phyloP scores from a whole-genome alignment of 768 basidiomycete species.

The Pulveroboletus sp. region DNA sequence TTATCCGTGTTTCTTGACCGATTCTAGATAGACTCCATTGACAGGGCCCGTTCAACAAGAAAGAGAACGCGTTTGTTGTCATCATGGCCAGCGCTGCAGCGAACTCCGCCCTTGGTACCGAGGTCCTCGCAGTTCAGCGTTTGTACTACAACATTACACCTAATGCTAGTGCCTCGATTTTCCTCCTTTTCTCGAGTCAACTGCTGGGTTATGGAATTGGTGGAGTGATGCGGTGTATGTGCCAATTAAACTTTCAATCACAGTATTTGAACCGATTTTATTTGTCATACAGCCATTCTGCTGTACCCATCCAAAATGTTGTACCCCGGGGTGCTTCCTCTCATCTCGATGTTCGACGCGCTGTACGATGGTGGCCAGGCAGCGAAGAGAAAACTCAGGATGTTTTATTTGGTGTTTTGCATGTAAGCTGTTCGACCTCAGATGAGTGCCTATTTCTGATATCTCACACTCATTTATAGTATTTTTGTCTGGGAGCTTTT shows the following conservation, averaged over 20 bases:
- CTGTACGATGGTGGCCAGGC: slow-evolving; percentile 40
- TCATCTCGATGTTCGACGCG: slow-evolving; percentile 27
- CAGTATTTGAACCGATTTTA: neutral
- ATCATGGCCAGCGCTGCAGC: slow-evolving; percentile 57
- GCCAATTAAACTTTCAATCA: neutral
- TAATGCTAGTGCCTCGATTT: slow-evolving; percentile 44
- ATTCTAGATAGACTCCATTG: neutral
- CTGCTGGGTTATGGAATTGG: slow-evolving; percentile 51
- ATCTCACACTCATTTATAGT: slow-evolving; percentile 9
- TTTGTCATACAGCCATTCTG: slow-evolving; percentile 12
- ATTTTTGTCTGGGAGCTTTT: slow-evolving; percentile 32
- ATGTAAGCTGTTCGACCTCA: slow-evolving; percentile 23
- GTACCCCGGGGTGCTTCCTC: slow-evolving; percentile 33
- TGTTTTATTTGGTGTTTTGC: slow-evolving; percentile 22
- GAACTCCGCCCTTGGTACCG: slow-evolving; percentile 51
- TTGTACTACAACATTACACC: slow-evolving; percentile 51
- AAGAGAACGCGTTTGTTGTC: slow-evolving; percentile 54
- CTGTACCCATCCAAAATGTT: slow-evolving; percentile 46
- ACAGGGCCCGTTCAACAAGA: slow-evolving; percentile 56
- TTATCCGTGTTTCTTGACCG: neutral
- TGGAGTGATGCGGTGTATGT: slow-evolving; percentile 47
- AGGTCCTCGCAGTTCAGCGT: slow-evolving; percentile 53
- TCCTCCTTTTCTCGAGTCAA: slow-evolving; percentile 38
- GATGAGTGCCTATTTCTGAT: slow-evolving; percentile 7
- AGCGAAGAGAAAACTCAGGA: slow-evolving; percentile 39